Evolutionary conservation across 495 filamentous ascomycete species (phyloP).

Genomic region (Hypoxylon subgilvum): DNA sequence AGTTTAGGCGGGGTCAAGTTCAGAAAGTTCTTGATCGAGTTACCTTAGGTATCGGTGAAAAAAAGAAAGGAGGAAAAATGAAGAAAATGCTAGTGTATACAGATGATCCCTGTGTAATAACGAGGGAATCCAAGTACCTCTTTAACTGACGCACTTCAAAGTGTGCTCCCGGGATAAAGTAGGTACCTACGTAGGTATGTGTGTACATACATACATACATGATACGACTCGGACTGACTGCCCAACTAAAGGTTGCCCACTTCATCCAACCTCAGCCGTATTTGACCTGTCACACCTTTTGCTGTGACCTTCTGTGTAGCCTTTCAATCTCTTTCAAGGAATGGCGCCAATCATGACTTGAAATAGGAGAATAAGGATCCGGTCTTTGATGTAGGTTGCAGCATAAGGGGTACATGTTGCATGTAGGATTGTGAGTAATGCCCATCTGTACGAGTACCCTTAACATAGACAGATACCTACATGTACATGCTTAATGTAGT

Average conservation of each 20-base stretch:
- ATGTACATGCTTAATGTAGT: too few relatives aligned
- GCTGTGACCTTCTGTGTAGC: constrained; percentile 24
- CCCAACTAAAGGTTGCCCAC: constrained; percentile 1
- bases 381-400: background rate
- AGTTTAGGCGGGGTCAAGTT: constrained; percentile 32
- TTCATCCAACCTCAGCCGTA: constrained; percentile 11
- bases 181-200: constrained; percentile 5
- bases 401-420: background rate
- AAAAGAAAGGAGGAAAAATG: background rate
- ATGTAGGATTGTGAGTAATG: too few relatives aligned
- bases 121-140: constrained; percentile 10
- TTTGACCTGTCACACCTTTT: constrained; percentile 17
- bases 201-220: background rate
- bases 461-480: too few relatives aligned
- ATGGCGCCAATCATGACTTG: constrained; percentile 12
- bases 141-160: constrained; percentile 25
- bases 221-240: background rate
- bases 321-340: constrained; percentile 21
- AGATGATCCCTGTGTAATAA: background rate
- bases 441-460: too few relatives aligned
- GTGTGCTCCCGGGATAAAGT: too few relatives aligned
- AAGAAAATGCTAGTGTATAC: constrained; percentile 12
- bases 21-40: background rate
- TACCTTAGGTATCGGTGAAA: background rate
- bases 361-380: background rate